A percentile compares a stretch with the other conserved stretches of the same genome.
Evolutionary conservation across 495 filamentous ascomycete genomes (phyloP).

Genomic region (Rhizodiscina lignyota): DNA sequence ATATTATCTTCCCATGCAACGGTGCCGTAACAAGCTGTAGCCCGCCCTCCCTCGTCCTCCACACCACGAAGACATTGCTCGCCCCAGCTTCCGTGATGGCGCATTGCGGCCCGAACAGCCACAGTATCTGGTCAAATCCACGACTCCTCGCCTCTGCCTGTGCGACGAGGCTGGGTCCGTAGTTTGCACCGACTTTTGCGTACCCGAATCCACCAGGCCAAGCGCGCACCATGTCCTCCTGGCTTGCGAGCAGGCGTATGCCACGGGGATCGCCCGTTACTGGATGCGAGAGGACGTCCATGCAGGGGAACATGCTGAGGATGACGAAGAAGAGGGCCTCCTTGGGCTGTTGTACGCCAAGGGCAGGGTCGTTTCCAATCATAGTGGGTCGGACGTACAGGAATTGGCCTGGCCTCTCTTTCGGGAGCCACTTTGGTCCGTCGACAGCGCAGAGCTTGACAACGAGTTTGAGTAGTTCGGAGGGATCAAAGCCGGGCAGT

Average conservation of each 20-base stretch:
- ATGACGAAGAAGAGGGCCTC: conserved; percentile 79
- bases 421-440: conserved; percentile 66
- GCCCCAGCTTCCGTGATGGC: conserved; percentile 85
- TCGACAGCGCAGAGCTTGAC: conserved; percentile 51
- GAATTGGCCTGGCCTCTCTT: conserved; percentile 43
- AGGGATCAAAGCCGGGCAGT: conserved; percentile 55
- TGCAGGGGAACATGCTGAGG: conserved; percentile 49
- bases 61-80: conserved; percentile 80
- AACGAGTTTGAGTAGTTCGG: conserved; percentile 60
- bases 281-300: conserved; percentile 2
- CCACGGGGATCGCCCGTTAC: conserved; percentile 27
- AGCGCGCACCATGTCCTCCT: conserved; percentile 63
- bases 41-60: conserved; percentile 47
- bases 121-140: conserved; percentile 81
- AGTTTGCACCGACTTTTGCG: conserved; percentile 86
- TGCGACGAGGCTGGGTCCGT: conserved; percentile 63
- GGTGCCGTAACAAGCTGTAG: conserved; percentile 69
- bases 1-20: conserved; percentile 53
- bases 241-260: conserved; percentile 61
- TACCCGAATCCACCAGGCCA: conserved; percentile 89
- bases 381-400: conserved; percentile 74
- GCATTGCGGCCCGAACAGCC: conserved; percentile 62
- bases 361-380: conserved; percentile 61
- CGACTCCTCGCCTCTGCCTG: conserved; percentile 50
- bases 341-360: conserved; percentile 67